Percentiles rank a stretch among this genome's conserved stretches.
phyloP scores from a whole-genome alignment of 78 protist genomes.

The Speleostelium caveatum region DNA sequence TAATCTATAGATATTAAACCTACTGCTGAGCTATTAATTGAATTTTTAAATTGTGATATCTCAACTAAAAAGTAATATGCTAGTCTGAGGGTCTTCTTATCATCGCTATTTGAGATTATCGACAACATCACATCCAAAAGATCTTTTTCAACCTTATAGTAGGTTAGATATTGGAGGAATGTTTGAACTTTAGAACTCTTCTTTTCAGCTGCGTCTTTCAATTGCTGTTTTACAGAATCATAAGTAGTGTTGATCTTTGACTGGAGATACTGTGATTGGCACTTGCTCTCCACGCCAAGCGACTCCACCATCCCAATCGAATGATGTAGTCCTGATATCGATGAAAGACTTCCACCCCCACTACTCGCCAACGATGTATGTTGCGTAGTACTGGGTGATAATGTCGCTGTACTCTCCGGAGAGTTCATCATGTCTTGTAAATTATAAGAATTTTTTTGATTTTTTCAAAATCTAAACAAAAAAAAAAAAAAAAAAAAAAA shows the following conservation, averaged over 20 bases:
- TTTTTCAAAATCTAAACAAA: neutral
- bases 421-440: no score
- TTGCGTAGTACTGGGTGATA: no score
- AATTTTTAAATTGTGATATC: conserved; percentile 46
- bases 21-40: conserved; percentile 67
- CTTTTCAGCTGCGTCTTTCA: conserved; percentile 64
- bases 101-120: conserved; percentile 47
- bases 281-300: conserved; percentile 7
- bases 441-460: no score
- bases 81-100: conserved; percentile 51
- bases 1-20: neutral
- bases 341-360: neutral
- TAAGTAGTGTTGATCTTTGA: conserved; percentile 45
- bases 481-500: no score
- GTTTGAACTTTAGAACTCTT: conserved; percentile 55
- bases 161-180: conserved; percentile 51
- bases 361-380: neutral
- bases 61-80: conserved; percentile 69
- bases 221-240: conserved; percentile 33
- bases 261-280: conserved; percentile 50
- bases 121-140: conserved; percentile 29
- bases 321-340: neutral
- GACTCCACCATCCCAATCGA: neutral
- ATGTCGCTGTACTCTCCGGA: neutral
- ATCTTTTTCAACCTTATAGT: conserved; percentile 68